These are phyloP conservation scores for Pyrenula aspistea DNA, from an alignment of 495 filamentous ascomycete species.

Conservation along the genomic window DNA sequence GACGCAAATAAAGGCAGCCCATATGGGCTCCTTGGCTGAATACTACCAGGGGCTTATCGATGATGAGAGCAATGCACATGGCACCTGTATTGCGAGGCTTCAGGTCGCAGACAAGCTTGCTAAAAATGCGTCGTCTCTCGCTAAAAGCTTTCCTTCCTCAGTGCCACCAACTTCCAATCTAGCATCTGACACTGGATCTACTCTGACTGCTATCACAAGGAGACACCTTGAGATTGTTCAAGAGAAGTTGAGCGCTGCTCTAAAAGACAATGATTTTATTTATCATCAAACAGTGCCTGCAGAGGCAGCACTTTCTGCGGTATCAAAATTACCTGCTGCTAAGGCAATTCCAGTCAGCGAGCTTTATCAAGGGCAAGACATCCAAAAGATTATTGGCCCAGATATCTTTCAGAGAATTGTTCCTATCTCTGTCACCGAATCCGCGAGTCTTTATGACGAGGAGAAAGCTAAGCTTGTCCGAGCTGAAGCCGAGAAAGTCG, in stretches of 20 bases:
- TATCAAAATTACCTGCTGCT: slow-evolving; percentile 90
- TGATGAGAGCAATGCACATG: slow-evolving; percentile 76
- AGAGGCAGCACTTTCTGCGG: slow-evolving; percentile 64
- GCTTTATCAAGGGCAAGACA: slow-evolving; percentile 92
- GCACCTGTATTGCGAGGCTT: slow-evolving; percentile 73
- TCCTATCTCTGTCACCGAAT: slow-evolving; percentile 91
- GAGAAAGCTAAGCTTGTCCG: slow-evolving; percentile 94
- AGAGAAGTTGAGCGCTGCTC: slow-evolving; percentile 59
- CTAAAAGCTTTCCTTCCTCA: slow-evolving; percentile 70
- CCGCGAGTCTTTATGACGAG: slow-evolving; percentile 93
- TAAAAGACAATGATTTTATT: slow-evolving; percentile 96
- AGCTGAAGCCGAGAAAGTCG: slow-evolving; percentile 85
- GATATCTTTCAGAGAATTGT: slow-evolving; percentile 97
- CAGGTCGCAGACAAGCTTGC: slow-evolving; percentile 66
- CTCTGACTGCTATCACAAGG: slow-evolving; percentile 69
- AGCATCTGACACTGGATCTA: slow-evolving; percentile 59
- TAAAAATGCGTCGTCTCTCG: slow-evolving; percentile 62
- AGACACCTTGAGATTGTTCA: slow-evolving; percentile 71
- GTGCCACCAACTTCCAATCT: slow-evolving; percentile 75
- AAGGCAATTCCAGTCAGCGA: slow-evolving; percentile 97
- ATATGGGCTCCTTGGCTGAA: slow-evolving; percentile 77
- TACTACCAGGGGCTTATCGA: slow-evolving; percentile 92
- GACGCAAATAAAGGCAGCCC: slow-evolving; percentile 74
- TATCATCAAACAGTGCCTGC: slow-evolving; percentile 87
- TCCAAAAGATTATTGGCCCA: slow-evolving; percentile 89